Evolutionary conservation across 768 basidiomycete genomes (phyloP).

Genomic region (Termitomyces sp.): DNA sequence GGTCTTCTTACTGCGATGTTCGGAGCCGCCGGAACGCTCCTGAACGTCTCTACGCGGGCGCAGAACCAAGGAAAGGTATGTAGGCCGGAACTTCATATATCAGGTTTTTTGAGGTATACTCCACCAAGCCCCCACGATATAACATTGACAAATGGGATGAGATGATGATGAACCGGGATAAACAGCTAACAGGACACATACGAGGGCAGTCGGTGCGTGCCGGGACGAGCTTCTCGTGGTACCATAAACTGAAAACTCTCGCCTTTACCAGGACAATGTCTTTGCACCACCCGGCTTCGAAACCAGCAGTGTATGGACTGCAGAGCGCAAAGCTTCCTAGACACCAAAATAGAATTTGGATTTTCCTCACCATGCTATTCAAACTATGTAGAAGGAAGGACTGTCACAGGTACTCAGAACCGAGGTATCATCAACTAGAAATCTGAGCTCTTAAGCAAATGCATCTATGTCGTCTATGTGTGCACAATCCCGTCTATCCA

Average conservation of each 20-base stretch:
- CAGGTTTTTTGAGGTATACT: not conserved
- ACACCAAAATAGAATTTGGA: conserved; percentile 22
- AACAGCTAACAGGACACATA: conserved; percentile 78
- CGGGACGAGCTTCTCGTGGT: not conserved
- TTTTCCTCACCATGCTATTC: not conserved
- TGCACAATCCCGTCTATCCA: conserved; percentile 16
- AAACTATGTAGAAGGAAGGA: not conserved
- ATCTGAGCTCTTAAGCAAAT: not conserved
- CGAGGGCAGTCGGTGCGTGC: conserved; percentile 80
- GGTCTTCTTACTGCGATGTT: conserved; percentile 87
- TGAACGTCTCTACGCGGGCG: conserved; percentile 71
- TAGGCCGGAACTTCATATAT: not conserved
- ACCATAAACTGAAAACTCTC: not conserved
- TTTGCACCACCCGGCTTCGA: conserved; percentile 66
- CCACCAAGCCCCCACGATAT: conserved; percentile 72
- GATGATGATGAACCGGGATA: conserved; percentile 95
- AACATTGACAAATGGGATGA: conserved; percentile 88
- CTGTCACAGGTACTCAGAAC: no score
- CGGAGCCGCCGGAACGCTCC: conserved; percentile 83
- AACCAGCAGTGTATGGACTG: conserved; percentile 73
- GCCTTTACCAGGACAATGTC: conserved; percentile 52
- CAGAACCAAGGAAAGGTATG: conserved; percentile 91
- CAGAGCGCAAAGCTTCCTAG: conserved; percentile 43
- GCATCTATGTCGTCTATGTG: conserved; percentile 4
- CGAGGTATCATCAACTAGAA: not conserved